Evolutionary conservation across 2,329 filamentous ascomycete species (phyloP), one percentile per base, ranked within the genome.

Genomic region (Pseudodiploospora longispora): DNA sequence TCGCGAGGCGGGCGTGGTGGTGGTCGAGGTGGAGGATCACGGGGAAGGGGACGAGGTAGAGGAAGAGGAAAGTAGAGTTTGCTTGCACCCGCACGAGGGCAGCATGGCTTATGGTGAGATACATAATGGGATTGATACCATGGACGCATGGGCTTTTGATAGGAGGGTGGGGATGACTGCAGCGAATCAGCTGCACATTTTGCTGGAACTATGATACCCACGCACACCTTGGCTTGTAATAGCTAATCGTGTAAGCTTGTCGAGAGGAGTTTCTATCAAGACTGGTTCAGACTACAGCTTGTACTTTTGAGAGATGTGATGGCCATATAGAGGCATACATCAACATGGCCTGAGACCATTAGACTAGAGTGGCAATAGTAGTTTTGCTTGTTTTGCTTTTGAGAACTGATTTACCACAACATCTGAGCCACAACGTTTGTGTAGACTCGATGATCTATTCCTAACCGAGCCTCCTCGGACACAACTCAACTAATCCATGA

Each of bases 1-100:
- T 46, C 44, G 10, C 39, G 51, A 10, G 49, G 55, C 6, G 51
- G 59, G 31, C 54, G 59, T 29, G 50, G 58, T 30, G 55, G 56
- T 36, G 54, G 52, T 8, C 40, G 54, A 31, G 46, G 49, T 36
- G 47, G 47, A 8, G 36, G 50, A 29, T 44, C 48, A 27, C 41
- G 51, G 12, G 47, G 53, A 35, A 47, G 52, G 29, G 59, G 60
- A 12, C 54, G 57, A 54, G 54, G 58, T 6, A 38, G 53, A 35
- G 45, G 47, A 31, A 54, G 57, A 41, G 55, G 52, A 10, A 59
- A 55, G 46, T 55, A 53, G 42, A 35, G 5, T 27, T 38, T 6
- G 36, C 19, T 19, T 19, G 19, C 19, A 19, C 19, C 19, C 19
- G 19, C 19, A 19, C 19, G 38, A 41, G 39, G 28, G 36, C 32